phyloP scores from a whole-genome alignment of 1,139 yeast genomes.

The Komagataea norvegica region DNA sequence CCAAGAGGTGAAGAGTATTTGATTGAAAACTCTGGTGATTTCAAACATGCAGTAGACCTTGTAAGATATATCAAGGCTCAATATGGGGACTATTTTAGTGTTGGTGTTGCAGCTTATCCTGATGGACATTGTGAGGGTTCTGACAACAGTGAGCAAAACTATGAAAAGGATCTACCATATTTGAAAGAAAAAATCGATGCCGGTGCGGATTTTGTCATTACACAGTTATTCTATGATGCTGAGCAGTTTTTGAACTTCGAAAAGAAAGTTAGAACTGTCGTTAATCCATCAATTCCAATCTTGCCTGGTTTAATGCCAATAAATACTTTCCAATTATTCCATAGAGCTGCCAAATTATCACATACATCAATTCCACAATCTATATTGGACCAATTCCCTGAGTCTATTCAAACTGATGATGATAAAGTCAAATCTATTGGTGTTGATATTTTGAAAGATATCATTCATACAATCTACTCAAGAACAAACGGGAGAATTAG shows the following conservation, averaged over 20 bases:
- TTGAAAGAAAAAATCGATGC: constrained; percentile 87
- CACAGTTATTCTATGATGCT: constrained; percentile 84
- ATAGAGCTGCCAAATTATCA: constrained; percentile 83
- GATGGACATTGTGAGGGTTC: constrained; percentile 93
- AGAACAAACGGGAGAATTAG: constrained; percentile 53
- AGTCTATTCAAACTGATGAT: constrained; percentile 68
- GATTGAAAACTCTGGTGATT: constrained; percentile 36
- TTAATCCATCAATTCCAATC: constrained; percentile 48
- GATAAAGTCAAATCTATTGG: constrained; percentile 82
- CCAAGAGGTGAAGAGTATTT: constrained; percentile 78
- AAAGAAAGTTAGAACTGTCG: constrained; percentile 32
- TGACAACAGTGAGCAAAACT: constrained; percentile 56
- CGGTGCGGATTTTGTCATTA: constrained; percentile 89
- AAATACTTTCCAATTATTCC: constrained; percentile 78
- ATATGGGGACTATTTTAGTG: constrained; percentile 73
- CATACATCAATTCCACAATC: constrained; percentile 78
- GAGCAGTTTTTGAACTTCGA: constrained; percentile 53
- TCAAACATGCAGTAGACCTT: constrained; percentile 75
- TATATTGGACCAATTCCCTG: constrained; percentile 48
- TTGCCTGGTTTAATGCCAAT: constrained; percentile 98
- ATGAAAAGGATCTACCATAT: constrained; percentile 62
- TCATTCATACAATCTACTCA: constrained; percentile 52
- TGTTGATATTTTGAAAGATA: constrained; percentile 62
- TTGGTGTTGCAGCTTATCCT: constrained; percentile 94
- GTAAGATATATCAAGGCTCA: constrained; percentile 66